These are phyloP conservation scores for Combretum micranthum DNA, from an alignment of 345 rosid genomes.

Conservation along the genomic window DNA sequence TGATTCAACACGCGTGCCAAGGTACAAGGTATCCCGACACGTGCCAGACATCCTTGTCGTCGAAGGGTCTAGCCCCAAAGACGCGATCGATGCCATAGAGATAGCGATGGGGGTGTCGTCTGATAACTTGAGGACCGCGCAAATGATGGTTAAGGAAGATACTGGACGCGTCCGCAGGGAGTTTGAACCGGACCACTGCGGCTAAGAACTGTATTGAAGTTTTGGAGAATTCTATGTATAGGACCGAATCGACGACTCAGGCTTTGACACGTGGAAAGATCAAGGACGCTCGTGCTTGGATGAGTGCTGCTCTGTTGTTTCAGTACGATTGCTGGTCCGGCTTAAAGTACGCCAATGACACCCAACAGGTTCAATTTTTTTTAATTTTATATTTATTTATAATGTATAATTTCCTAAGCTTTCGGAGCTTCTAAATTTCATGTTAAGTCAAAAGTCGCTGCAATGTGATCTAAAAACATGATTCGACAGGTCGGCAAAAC, in stretches of 20 bases:
- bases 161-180: slow-evolving; percentile 24
- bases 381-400: background rate
- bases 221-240: slow-evolving; percentile 20
- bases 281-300: slow-evolving; percentile 44
- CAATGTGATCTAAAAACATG: too few relatives aligned
- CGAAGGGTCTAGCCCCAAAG: slow-evolving; percentile 8
- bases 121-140: slow-evolving; percentile 21
- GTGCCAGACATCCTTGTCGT: slow-evolving; percentile 19
- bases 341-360: slow-evolving; percentile 37
- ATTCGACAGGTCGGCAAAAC: slow-evolving; percentile 14
- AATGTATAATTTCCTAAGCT: too few relatives aligned
- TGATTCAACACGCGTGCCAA: slow-evolving; percentile 28
- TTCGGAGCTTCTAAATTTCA: too few relatives aligned
- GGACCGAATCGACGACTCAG: slow-evolving; percentile 17
- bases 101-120: slow-evolving; percentile 27
- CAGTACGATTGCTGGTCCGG: slow-evolving; percentile 41
- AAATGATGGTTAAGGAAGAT: slow-evolving; percentile 24
- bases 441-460: too few relatives aligned
- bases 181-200: slow-evolving; percentile 21
- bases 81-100: slow-evolving; percentile 21
- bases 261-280: slow-evolving; percentile 16
- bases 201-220: slow-evolving; percentile 31
- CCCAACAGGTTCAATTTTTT: slow-evolving; percentile 11
- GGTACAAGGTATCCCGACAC: slow-evolving; percentile 30
- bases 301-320: slow-evolving; percentile 30